Percentiles rank a stretch among this genome's conserved stretches.
These are phyloP conservation scores for Coemansia sp. DNA, from an alignment of 192 early-diverging fungal species.

Conservation along the genomic window DNA sequence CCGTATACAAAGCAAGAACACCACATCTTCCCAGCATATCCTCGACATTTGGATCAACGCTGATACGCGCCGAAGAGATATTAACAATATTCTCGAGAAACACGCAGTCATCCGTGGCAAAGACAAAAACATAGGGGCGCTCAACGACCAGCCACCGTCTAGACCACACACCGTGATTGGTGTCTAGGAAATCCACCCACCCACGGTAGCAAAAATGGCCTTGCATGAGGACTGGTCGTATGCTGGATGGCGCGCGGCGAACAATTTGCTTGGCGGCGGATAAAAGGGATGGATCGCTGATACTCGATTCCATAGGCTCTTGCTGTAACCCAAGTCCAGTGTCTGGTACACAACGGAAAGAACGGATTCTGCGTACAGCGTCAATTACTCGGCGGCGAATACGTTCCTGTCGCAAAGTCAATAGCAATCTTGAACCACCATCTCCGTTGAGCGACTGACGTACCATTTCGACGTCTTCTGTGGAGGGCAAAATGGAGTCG, in stretches of 20 bases:
- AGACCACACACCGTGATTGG: conserved; percentile 64
- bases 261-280: too few relatives aligned
- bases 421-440: not conserved
- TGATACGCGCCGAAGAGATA: conserved; percentile 59
- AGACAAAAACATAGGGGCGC: conserved; percentile 79
- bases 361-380: conserved; percentile 10
- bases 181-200: conserved; percentile 32
- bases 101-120: conserved; percentile 58
- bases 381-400: conserved; percentile 9
- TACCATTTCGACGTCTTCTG: not conserved
- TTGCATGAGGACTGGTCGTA: conserved; percentile 21
- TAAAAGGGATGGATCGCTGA: not conserved
- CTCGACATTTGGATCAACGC: conserved; percentile 13
- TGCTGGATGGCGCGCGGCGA: not conserved
- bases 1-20: conserved; percentile 41
- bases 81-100: conserved; percentile 76
- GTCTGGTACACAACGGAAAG: conserved; percentile 13
- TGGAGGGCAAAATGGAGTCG: not conserved
- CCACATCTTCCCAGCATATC: conserved; percentile 27
- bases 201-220: conserved; percentile 27
- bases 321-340: conserved; percentile 11
- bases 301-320: conserved; percentile 18
- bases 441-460: not conserved
- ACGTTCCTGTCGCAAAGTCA: conserved; percentile 13
- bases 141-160: conserved; percentile 72